phyloP scores from a whole-genome alignment of 2,329 filamentous ascomycete genomes.

The Helotiales sp. region DNA sequence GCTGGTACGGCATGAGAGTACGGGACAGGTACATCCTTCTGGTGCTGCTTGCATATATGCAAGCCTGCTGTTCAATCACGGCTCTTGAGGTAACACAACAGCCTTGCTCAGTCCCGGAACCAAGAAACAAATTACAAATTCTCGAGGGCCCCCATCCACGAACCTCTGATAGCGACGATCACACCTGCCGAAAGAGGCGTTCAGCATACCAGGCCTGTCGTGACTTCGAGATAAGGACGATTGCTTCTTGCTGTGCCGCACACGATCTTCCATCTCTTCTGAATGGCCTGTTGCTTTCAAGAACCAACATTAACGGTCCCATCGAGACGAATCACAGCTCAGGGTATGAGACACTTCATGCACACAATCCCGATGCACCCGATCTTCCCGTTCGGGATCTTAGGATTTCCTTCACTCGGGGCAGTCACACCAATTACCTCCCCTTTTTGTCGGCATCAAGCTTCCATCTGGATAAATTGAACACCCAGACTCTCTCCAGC shows the following conservation, averaged over 20 bases:
- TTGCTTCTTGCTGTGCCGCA: not conserved
- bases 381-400: not conserved
- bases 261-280: not conserved
- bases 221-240: not conserved
- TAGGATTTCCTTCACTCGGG: not conserved
- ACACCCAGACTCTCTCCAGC: not conserved
- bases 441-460: not conserved
- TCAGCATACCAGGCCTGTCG: too few species aligned
- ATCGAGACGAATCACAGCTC: not conserved
- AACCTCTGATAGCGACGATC: not conserved
- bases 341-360: not conserved
- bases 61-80: not conserved
- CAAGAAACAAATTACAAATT: not conserved
- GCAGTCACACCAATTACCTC: not conserved
- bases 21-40: not conserved
- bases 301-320: not conserved
- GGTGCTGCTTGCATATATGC: not conserved
- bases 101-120: not conserved
- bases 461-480: not conserved
- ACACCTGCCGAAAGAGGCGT: not conserved
- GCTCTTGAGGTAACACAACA: not conserved
- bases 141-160: not conserved
- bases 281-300: not conserved
- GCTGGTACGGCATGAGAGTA: not conserved
- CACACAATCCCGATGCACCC: not conserved